Percentiles rank a stretch among this genome's conserved stretches.
Evolutionary conservation across 2,329 filamentous ascomycete genomes (phyloP).

Genomic region (Chaetomiaceae sp.): DNA sequence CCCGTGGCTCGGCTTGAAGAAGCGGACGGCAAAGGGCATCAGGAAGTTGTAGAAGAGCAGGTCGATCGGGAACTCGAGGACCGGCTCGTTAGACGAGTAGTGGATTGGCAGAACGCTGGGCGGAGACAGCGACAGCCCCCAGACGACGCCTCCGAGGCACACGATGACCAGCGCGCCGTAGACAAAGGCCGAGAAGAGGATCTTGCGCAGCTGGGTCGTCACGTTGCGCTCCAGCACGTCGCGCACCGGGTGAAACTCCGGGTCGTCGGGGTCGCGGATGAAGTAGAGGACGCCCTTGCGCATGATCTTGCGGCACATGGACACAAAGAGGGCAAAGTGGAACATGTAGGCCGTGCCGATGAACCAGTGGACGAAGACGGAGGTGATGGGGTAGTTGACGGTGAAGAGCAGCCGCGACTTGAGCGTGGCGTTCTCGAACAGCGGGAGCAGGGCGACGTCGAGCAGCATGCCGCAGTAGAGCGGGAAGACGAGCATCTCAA

Average conservation of each 20-base stretch:
- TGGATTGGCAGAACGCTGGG: constrained; percentile 79
- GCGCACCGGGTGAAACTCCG: constrained; percentile 94
- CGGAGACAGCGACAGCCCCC: constrained; percentile 70
- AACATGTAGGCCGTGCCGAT: constrained; percentile 99
- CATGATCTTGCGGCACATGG: constrained; percentile 98
- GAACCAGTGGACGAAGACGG: constrained; percentile 97
- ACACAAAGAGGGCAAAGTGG: constrained; percentile 96
- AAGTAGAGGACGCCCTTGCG: constrained; percentile 94
- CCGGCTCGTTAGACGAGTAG: constrained; percentile 88
- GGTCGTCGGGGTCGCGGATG: constrained; percentile 95
- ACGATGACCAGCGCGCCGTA: constrained; percentile 91
- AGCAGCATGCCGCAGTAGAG: constrained; percentile 91
- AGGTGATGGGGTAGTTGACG: constrained; percentile 74
- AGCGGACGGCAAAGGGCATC: constrained; percentile 79
- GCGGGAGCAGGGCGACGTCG: constrained; percentile 79
- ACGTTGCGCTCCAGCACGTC: constrained; percentile 94
- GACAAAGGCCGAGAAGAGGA: constrained; percentile 90
- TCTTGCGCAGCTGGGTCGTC: constrained; percentile 89
- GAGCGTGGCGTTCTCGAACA: constrained; percentile 79
- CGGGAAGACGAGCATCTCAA: constrained; percentile 97
- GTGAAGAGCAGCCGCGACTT: constrained; percentile 76
- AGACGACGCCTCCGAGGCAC: constrained; percentile 92
- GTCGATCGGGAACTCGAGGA: constrained; percentile 91
- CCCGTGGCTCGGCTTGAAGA: constrained; percentile 79
- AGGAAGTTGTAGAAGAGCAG: constrained; percentile 95